Conservation (phyloP, 208 protist species). For the Angomonas desouzai region DNA sequence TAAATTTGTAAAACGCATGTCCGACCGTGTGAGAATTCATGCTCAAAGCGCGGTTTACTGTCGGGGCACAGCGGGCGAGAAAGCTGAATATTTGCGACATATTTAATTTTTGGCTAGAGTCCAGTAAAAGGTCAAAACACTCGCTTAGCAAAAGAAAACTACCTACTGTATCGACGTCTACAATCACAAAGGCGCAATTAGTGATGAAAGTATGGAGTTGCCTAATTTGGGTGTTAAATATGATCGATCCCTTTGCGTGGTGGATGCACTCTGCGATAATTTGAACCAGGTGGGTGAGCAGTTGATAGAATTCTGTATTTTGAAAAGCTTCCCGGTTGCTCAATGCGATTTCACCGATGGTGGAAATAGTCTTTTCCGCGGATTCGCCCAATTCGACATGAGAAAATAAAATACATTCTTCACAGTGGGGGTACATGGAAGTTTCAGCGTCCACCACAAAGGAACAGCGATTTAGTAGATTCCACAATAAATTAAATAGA, state of each 20-base stretch:
- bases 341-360: slow-evolving; percentile 2
- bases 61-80: background rate
- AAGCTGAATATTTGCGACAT: background rate
- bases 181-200: background rate
- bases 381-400: slow-evolving; percentile 2
- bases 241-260: background rate
- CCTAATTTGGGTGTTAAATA: background rate
- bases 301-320: slow-evolving; percentile 6
- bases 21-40: background rate
- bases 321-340: slow-evolving; percentile 6
- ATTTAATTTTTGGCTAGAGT: background rate
- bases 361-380: background rate
- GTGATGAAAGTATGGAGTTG: background rate
- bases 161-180: background rate
- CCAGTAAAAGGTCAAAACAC: background rate
- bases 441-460: background rate
- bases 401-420: slow-evolving; percentile 7
- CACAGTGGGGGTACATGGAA: slow-evolving; percentile 1
- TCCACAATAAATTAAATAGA: slow-evolving; percentile 12
- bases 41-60: background rate
- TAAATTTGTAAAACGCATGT: background rate
- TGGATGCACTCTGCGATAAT: background rate
- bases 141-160: background rate
- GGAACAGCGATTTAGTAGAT: slow-evolving; percentile 1
- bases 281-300: background rate